Base-by-base conservation (phyloP, 1,284 basidiomycete genomes). In the Fomitopsis pinicola region DNA sequence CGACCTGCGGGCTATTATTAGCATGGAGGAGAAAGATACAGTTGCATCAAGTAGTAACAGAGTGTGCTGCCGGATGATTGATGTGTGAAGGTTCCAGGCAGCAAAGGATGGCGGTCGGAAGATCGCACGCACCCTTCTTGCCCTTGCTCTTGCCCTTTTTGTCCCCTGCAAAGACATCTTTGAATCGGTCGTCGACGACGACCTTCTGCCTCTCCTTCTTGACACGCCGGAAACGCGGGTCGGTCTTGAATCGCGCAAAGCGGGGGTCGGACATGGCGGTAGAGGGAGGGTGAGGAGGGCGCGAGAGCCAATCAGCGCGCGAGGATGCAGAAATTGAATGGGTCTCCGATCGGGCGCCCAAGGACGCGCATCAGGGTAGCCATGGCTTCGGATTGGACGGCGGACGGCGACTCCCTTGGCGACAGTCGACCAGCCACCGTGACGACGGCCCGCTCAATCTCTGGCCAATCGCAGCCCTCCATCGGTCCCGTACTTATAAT, bases 151-250 rank as follows among this genome's bases (percentile, higher is more conserved):
- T 81, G n/a, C 35, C 64, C 50, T 80, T 80, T 66, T 68, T 78
- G 66, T 72, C 72, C 60, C 80, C 75, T 22, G 84, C 78, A 56
- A 98, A 86, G 19, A 97, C 81, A 63, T 82, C 80, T 73, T 91
- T 93, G 84, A 99, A 99, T n/a, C 97, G 89, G 15, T 97, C 90
- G 74, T 99, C 97, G 44, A 98, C 85, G 63, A 91, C 85, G 57
- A 97, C 89, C 75, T 96, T 97, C 67, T 87, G 80, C 59, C 87
- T 80, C 55, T 91, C 87, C 73, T 89, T 91, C 71, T 88, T 92
- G 0, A 92, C 91, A 26, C 85, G 84, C 42, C 96, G 82, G 79
- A 99, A 99, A 60, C 97, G 88, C 59, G 97, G 97, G 75, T 99
- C 97, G 35, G 92, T 89, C 73, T 88, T 90, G 58, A 98, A 81